phyloP scores from a whole-genome alignment of 1,284 basidiomycete genomes.

The Malassezia restricta region DNA sequence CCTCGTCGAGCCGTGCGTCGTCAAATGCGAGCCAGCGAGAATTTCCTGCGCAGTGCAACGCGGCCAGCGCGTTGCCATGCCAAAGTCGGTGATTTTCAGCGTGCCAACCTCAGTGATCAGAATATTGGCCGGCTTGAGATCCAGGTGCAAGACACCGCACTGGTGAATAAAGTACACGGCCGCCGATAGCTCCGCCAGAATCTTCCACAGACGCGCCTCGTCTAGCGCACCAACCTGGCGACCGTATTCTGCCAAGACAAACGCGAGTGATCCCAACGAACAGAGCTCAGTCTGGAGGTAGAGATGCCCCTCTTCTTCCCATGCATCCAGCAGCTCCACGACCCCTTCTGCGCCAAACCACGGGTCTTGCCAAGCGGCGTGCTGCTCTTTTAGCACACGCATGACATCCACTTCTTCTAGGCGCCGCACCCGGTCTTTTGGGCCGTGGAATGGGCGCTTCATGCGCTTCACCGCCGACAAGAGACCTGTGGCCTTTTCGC shows the following conservation, averaged over 20 bases:
- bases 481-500: conserved; percentile 55
- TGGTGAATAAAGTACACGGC: conserved; percentile 78
- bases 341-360: conserved; percentile 59
- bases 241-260: conserved; percentile 87
- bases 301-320: conserved; percentile 84
- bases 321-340: conserved; percentile 81
- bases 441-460: conserved; percentile 73
- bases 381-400: conserved; percentile 54
- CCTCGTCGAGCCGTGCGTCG: conserved; percentile 5
- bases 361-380: conserved; percentile 11
- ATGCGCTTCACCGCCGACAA: conserved; percentile 88
- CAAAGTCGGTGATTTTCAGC: conserved; percentile 97
- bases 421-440: conserved; percentile 68
- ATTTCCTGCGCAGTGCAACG: conserved; percentile 28
- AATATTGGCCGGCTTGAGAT: conserved; percentile 95
- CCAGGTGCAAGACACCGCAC: conserved; percentile 80
- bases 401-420: conserved; percentile 92
- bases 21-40: conserved; percentile 30
- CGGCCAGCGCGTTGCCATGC: conserved; percentile 49
- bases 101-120: conserved; percentile 78
- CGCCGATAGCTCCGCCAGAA: conserved; percentile 69
- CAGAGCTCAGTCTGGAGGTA: conserved; percentile 94
- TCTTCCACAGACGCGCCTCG: conserved; percentile 92
- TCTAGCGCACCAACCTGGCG: conserved; percentile 67
- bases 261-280: conserved; percentile 75